Conservation (phyloP, 2,329 filamentous ascomycete species). For the Venturia nashicola region DNA sequence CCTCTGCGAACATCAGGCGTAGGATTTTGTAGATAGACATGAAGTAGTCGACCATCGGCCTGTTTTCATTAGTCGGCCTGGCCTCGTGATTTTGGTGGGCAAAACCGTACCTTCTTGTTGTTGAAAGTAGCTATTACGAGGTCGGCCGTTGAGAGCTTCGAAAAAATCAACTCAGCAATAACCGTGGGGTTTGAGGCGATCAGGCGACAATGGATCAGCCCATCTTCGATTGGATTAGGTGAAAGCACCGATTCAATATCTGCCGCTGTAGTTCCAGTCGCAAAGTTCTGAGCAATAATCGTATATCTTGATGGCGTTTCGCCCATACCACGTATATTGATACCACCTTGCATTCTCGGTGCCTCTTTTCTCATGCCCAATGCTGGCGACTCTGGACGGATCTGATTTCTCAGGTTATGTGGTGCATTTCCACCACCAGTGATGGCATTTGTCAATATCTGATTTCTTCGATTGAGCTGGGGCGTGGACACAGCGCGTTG, state of each 20-base stretch:
- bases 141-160: constrained; percentile 59
- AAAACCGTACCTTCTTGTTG: constrained; percentile 53
- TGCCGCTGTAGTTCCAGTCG: constrained; percentile 65
- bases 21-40: constrained; percentile 55
- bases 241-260: constrained; percentile 75
- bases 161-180: constrained; percentile 66
- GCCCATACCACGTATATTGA: constrained; percentile 56
- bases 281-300: constrained; percentile 71
- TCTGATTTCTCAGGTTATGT: constrained; percentile 25
- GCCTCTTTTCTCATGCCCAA: constrained; percentile 18
- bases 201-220: constrained; percentile 52
- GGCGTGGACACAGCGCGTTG: constrained; percentile 6
- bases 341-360: constrained; percentile 37
- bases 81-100: background rate
- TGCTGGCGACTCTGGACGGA: constrained; percentile 14
- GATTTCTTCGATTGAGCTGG: constrained; percentile 10
- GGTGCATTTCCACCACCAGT: constrained; percentile 3
- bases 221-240: constrained; percentile 30
- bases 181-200: constrained; percentile 58
- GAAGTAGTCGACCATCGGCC: constrained; percentile 64
- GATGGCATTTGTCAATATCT: constrained; percentile 11
- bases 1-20: background rate
- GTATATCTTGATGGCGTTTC: constrained; percentile 50
- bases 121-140: constrained; percentile 65
- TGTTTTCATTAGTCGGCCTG: constrained; percentile 17